Base-by-base conservation (phyloP, 208 protist species). In the Leishmania aethiopica region DNA sequence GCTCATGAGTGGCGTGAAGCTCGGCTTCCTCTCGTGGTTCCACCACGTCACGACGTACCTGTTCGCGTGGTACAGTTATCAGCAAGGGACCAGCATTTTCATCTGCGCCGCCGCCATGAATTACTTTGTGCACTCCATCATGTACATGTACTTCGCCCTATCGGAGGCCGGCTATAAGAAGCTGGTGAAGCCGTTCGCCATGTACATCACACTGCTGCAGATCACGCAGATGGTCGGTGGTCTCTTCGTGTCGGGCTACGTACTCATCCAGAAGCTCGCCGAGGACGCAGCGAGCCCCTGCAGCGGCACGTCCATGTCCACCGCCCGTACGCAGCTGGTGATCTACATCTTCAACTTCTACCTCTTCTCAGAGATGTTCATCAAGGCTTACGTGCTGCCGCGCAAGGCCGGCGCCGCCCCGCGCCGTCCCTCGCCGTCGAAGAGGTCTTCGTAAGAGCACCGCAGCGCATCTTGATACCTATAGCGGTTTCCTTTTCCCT, bases 111-210 rank as follows among this genome's bases (percentile, higher is more conserved):
- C 94, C 25, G 83, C 92, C 28, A 97, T 99, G 95, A 99, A 99
- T 84, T 97, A 97, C 87, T 88, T 84, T 72, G 97, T 99, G 59
- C 98, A 99, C 88, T 87, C 94, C 40, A 93, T 99, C 90, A 99
- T 99, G 98, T 99, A 99, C 90, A 91, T 93, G 8, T 99, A 99
- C 89, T 99, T 99, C 81, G 88, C 90, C 53, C 78, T 98, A 22
- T 86, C 91, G 28, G 94, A 93, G 64, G 86, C 86, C 28, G 92
- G 93, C 28, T 85, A 88, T 72, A 90, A 92, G 86, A 86, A 89
- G 67, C 75, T 97, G 17, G 85, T 96, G 81, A 91, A 92, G 86
- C 91, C 93, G 2, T 91, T 98, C 72, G 94, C 91, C 51, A 89
- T 91, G 75, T 91, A 96, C 84, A 98, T 98, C 84, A 98, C 96